Evolutionary conservation across 495 filamentous ascomycete genomes (phyloP).

Genomic region (Aspergillus baeticus): DNA sequence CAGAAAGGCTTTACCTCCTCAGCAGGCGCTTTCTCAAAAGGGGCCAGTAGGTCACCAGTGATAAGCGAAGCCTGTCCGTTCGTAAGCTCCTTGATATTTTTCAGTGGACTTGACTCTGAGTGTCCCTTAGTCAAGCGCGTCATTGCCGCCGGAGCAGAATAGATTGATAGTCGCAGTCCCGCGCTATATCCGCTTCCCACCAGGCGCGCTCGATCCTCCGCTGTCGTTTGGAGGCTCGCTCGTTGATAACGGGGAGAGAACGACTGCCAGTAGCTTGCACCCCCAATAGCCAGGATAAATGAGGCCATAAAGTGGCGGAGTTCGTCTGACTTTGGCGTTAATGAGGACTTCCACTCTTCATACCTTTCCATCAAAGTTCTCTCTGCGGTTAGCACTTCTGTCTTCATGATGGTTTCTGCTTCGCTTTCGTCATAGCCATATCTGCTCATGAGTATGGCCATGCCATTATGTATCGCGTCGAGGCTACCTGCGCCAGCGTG

Average conservation of each 20-base stretch:
- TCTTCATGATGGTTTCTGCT: background rate
- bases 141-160: background rate
- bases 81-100: too few species aligned
- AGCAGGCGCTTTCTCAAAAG: conserved; percentile 1
- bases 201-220: background rate
- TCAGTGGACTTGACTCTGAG: background rate
- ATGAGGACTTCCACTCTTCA: background rate
- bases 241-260: background rate
- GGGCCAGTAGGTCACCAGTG: background rate
- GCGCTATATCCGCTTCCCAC: background rate
- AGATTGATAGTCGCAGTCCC: background rate
- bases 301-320: background rate
- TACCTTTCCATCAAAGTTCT: background rate
- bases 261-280: background rate
- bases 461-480: conserved; percentile 1
- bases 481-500: background rate
- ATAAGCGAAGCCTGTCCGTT: background rate
- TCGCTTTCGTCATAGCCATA: conserved; percentile 4
- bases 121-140: background rate
- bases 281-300: background rate
- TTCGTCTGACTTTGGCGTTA: background rate
- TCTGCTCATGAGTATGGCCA: conserved; percentile 6
- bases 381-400: conserved; percentile 3
- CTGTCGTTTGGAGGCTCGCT: background rate
- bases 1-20: background rate